A percentile compares a stretch with the other conserved stretches of the same genome.
Conservation (phyloP, 768 basidiomycete species). For the Termitomyces bulborhizus region DNA sequence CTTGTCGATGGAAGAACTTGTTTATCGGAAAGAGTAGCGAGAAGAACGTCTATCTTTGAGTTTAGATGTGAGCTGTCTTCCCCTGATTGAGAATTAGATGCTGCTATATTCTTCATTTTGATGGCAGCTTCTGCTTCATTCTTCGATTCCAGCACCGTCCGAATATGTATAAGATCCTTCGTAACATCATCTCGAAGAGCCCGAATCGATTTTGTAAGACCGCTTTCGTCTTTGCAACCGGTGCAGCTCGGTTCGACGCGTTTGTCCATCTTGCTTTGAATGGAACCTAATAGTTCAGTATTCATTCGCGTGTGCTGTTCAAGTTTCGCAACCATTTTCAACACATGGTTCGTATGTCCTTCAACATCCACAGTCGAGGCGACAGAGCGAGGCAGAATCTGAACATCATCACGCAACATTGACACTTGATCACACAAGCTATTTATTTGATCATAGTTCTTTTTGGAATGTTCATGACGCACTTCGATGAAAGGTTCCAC, state of each 20-base stretch:
- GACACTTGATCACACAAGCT: constrained; percentile 8
- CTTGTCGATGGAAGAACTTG: not conserved
- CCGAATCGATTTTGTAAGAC: constrained; percentile 3
- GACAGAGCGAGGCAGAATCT: constrained; percentile 10
- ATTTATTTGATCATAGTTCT: constrained; percentile 1
- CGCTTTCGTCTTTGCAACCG: not conserved
- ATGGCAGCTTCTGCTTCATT: not conserved
- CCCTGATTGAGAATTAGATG: not conserved
- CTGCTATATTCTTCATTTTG: constrained; percentile 9
- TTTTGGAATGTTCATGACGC: constrained; percentile 6
- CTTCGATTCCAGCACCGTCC: not conserved
- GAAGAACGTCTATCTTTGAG: constrained; percentile 13
- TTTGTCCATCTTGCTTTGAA: constrained; percentile 3
- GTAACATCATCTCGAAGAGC: constrained; percentile 5
- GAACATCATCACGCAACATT: constrained; percentile 10
- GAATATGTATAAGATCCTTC: constrained; percentile 4
- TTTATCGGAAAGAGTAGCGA: not conserved
- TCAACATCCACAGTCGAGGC: constrained; percentile 1
- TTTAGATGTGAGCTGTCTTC: constrained; percentile 8
- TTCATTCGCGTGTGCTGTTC: constrained; percentile 8
- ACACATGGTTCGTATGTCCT: constrained; percentile 1
- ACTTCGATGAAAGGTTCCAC: constrained; percentile 6
- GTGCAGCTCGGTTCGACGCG: not conserved
- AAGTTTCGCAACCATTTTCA: constrained; percentile 9
- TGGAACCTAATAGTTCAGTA: constrained; percentile 3